Conservation (phyloP, 306 rosid species). For the Quillaja saponaria region DNA sequence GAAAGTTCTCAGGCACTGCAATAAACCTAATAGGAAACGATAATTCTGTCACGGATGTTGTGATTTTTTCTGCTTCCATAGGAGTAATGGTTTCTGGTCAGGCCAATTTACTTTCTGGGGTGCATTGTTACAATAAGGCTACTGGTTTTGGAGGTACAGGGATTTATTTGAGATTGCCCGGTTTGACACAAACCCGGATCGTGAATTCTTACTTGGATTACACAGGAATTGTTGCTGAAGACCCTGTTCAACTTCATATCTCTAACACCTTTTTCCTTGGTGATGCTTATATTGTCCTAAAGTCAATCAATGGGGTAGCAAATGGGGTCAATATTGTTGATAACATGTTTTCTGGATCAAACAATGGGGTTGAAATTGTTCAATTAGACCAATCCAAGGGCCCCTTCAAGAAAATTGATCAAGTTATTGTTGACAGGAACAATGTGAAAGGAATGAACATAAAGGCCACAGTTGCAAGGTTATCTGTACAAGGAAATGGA, state of each 20-base stretch:
- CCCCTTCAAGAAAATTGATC: constrained; percentile 60
- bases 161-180: constrained; percentile 64
- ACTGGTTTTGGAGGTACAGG: constrained; percentile 85
- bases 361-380: constrained; percentile 62
- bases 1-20: constrained; percentile 75
- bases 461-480: constrained; percentile 63
- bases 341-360: constrained; percentile 77
- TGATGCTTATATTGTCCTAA: constrained; percentile 65
- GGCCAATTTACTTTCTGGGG: constrained; percentile 70
- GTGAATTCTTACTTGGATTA: constrained; percentile 85
- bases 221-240: constrained; percentile 86
- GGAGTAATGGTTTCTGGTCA: constrained; percentile 73
- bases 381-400: constrained; percentile 59
- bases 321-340: constrained; percentile 72
- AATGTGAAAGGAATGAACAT: constrained; percentile 63
- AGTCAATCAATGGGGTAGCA: constrained; percentile 63
- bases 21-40: constrained; percentile 72
- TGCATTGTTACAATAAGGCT: constrained; percentile 96
- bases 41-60: constrained; percentile 82
- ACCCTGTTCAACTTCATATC: constrained; percentile 81
- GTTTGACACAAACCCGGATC: constrained; percentile 77
- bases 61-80: constrained; percentile 66
- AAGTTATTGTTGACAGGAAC: constrained; percentile 74
- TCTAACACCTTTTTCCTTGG: constrained; percentile 82
- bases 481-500: constrained; percentile 56